Percentiles rank a stretch among this genome's conserved stretches.
These are phyloP conservation scores for Rubia occidens DNA, from an alignment of 305 asterid genomes.

Conservation along the genomic window DNA sequence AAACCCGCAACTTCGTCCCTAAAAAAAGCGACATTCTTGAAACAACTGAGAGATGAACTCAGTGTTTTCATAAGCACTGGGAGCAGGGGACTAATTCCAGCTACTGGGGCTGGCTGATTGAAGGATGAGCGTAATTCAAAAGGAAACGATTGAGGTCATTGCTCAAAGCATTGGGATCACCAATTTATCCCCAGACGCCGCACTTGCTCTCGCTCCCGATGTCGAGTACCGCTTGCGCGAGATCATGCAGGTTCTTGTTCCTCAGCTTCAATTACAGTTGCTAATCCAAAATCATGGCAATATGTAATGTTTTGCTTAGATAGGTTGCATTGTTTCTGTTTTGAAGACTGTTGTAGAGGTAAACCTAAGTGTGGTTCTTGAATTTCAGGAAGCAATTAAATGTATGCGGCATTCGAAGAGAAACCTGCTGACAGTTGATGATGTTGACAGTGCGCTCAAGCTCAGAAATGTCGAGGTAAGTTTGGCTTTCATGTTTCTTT, in stretches of 20 bases:
- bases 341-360: not conserved
- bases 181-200: constrained; percentile 72
- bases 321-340: not conserved
- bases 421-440: constrained; percentile 71
- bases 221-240: constrained; percentile 89
- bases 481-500: not conserved
- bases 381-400: constrained; percentile 69
- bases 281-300: not conserved
- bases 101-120: not conserved
- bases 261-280: not conserved
- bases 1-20: too few species aligned
- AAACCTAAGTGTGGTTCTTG: constrained; percentile 3
- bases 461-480: constrained; percentile 81
- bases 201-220: constrained; percentile 83
- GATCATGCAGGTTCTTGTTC: constrained; percentile 72
- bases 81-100: not conserved
- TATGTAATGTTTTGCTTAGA: not conserved
- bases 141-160: constrained; percentile 75
- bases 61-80: too few species aligned
- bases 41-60: too few species aligned
- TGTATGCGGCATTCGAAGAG: constrained; percentile 95
- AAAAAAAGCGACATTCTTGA: too few species aligned
- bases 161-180: constrained; percentile 82
- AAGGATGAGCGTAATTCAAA: constrained; percentile 73
- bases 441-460: constrained; percentile 80